Evolutionary conservation across 1,284 basidiomycete species (phyloP).

Genomic region (Puccinia horiana): DNA sequence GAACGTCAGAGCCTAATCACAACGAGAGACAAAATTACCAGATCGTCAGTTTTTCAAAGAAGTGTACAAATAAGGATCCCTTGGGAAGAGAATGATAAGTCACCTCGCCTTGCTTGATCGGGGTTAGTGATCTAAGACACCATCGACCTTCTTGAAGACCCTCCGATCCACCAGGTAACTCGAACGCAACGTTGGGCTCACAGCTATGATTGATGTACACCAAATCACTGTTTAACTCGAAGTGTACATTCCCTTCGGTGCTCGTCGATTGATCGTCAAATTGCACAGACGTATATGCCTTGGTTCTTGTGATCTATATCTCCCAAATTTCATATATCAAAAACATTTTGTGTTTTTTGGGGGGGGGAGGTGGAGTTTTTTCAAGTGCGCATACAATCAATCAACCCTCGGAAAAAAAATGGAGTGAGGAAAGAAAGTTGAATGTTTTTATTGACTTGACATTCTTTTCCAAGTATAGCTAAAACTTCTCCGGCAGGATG

Average conservation of each 20-base stretch:
- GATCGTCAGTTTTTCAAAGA: not conserved
- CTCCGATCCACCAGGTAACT: conserved; percentile 58
- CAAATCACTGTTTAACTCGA: conserved; percentile 69
- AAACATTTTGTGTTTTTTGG: no score
- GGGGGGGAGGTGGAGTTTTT: no score
- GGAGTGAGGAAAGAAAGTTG: not conserved
- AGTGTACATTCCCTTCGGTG: conserved; percentile 60
- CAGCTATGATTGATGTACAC: conserved; percentile 70
- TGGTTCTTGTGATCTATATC: conserved; percentile 1
- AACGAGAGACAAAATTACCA: not conserved
- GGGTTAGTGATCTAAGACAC: conserved; percentile 60
- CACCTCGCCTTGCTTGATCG: conserved; percentile 61
- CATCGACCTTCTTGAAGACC: conserved; percentile 61
- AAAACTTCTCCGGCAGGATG: not conserved
- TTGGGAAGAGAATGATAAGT: not conserved
- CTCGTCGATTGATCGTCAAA: conserved; percentile 57
- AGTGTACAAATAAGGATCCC: not conserved
- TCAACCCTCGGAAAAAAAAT: not conserved
- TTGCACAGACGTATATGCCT: conserved; percentile 36
- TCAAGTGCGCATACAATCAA: no score
- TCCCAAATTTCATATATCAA: no score
- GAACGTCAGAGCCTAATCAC: conserved; percentile 60
- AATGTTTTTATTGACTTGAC: conserved; percentile 16
- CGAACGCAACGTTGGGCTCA: conserved; percentile 66
- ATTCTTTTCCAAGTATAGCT: conserved; percentile 23